Conservation (phyloP, 2,329 filamentous ascomycete genomes). For the Pseudogymnoascus sp. region DNA sequence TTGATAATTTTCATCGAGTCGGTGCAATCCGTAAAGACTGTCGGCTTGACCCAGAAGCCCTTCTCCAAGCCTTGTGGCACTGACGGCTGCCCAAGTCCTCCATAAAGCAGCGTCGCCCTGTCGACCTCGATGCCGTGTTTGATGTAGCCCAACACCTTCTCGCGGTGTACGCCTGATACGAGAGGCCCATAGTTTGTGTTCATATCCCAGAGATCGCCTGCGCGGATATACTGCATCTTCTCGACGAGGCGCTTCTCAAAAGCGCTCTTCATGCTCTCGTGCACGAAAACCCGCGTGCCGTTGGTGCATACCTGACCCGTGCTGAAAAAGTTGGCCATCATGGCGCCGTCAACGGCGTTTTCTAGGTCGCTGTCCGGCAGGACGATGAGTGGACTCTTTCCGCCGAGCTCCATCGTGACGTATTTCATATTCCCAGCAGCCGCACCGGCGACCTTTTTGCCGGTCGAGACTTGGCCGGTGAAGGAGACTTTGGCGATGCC, state of each 20-base stretch:
- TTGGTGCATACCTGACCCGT: constrained; percentile 91
- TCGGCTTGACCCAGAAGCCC: constrained; percentile 82
- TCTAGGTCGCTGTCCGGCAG: constrained; percentile 74
- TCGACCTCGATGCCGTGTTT: constrained; percentile 67
- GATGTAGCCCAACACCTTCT: constrained; percentile 76
- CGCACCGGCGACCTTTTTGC: constrained; percentile 70
- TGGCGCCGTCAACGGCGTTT: constrained; percentile 78
- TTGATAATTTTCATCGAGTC: constrained; percentile 73
- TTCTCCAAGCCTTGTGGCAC: constrained; percentile 35
- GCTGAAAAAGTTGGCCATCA: constrained; percentile 93
- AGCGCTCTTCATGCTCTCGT: constrained; percentile 52
- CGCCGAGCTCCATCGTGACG: constrained; percentile 86
- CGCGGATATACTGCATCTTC: constrained; percentile 63
- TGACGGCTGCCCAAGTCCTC: constrained; percentile 55
- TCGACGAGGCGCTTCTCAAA: constrained; percentile 66
- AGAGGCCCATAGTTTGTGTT: constrained; percentile 79
- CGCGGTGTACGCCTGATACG: constrained; percentile 65
- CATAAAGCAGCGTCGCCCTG: constrained; percentile 66
- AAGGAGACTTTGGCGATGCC: constrained; percentile 80
- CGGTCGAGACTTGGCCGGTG: constrained; percentile 79
- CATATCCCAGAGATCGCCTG: constrained; percentile 66
- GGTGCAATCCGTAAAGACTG: constrained; percentile 79
- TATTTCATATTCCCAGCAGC: constrained; percentile 80
- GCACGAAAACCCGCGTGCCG: constrained; percentile 81
- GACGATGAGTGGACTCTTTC: constrained; percentile 75